A percentile compares a stretch with the other conserved stretches of the same genome.
phyloP scores from a whole-genome alignment of 192 early-diverging fungal genomes.

The Chytriomyces hyalinus region DNA sequence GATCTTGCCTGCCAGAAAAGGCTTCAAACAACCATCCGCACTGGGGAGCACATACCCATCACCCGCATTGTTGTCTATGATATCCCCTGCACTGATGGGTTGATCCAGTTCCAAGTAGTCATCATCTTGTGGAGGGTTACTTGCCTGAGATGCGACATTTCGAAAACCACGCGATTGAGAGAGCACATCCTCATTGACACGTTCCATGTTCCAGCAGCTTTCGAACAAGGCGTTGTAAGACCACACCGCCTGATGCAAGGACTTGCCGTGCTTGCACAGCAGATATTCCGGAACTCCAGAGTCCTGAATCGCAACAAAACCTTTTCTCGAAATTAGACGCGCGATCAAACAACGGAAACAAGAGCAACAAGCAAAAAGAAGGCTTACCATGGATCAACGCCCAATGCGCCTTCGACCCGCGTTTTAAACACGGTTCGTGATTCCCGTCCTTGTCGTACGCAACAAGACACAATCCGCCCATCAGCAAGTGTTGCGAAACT shows the following conservation, averaged over 20 bases:
- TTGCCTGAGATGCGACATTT: neutral
- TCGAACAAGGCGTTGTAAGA: neutral
- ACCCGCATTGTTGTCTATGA: neutral
- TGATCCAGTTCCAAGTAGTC: neutral
- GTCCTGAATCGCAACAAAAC: neutral
- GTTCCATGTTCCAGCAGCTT: slow-evolving; percentile 25
- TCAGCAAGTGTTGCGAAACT: neutral
- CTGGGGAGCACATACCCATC: slow-evolving; percentile 18
- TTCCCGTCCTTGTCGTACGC: slow-evolving; percentile 45
- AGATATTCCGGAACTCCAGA: neutral
- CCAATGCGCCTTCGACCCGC: slow-evolving; percentile 40
- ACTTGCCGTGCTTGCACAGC: slow-evolving; percentile 39
- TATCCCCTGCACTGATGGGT: neutral
- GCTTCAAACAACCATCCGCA: neutral
- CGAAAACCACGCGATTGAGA: neutral
- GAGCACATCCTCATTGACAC: slow-evolving; percentile 2
- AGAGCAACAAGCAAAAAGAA: neutral
- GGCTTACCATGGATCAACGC: slow-evolving; percentile 26
- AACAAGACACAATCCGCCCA: slow-evolving; percentile 26
- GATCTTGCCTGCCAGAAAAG: slow-evolving; percentile 16
- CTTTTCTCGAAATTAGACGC: neutral
- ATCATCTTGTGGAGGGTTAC: neutral
- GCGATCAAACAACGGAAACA: neutral
- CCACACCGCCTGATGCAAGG: slow-evolving; percentile 33
- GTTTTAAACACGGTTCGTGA: slow-evolving; percentile 31